Evolutionary conservation across 306 rosid genomes (phyloP).

Genomic region (Mucuna pruriens): DNA sequence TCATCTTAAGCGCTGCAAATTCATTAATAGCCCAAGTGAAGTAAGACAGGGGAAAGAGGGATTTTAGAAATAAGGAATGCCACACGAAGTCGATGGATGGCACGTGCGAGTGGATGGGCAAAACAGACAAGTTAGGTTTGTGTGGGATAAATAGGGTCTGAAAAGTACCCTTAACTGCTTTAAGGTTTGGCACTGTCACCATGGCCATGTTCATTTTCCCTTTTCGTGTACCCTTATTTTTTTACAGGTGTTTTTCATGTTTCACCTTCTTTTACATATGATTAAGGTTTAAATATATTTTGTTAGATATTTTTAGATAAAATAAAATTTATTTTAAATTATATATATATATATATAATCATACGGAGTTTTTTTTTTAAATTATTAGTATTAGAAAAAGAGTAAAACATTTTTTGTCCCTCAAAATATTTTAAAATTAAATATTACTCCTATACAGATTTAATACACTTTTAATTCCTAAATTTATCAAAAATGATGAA

Average conservation of each 20-base stretch:
- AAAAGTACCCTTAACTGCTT: conserved; percentile 64
- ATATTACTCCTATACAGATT: too few relatives aligned
- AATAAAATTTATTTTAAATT: too few relatives aligned
- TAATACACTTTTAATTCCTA: too few relatives aligned
- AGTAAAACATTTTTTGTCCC: too few relatives aligned
- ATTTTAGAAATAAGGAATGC: conserved; percentile 36
- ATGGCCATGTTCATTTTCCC: conserved; percentile 51
- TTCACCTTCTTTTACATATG: conserved; percentile 35
- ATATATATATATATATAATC: too few relatives aligned
- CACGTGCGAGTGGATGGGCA: conserved; percentile 61
- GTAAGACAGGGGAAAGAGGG: conserved; percentile 32
- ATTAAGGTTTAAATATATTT: conserved; percentile 22
- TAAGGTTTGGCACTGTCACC: conserved; percentile 59
- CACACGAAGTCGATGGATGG: conserved; percentile 44
- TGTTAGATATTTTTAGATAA: neutral
- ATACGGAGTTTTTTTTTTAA: too few relatives aligned
- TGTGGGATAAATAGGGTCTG: conserved; percentile 46
- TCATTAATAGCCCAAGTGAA: conserved; percentile 50
- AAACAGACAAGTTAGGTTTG: conserved; percentile 52
- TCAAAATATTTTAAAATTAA: too few relatives aligned
- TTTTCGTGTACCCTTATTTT: conserved; percentile 49
- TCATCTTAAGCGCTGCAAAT: neutral
- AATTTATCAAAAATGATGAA: too few relatives aligned
- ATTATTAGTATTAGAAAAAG: too few relatives aligned
- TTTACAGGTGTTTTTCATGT: conserved; percentile 55